A percentile compares a stretch with the other conserved stretches of the same genome.
Evolutionary conservation across 2,329 filamentous ascomycete species (phyloP).

Genomic region (Pseudocercospora ulei): DNA sequence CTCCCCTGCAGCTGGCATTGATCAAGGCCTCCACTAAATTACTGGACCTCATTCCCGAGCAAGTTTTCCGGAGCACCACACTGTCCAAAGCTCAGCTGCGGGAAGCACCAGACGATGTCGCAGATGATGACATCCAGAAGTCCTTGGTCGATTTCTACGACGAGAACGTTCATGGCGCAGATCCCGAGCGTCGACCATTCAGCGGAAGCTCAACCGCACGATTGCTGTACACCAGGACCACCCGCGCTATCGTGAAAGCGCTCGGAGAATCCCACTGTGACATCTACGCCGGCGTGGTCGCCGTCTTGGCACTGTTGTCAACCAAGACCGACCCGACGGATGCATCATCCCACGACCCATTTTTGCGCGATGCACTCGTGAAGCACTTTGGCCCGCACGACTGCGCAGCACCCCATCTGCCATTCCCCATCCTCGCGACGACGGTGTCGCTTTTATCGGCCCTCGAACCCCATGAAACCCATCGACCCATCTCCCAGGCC

Average conservation of each 20-base stretch:
- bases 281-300: constrained; percentile 1
- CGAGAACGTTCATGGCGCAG: no score
- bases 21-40: constrained; percentile 14
- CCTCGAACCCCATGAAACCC: constrained; percentile 8
- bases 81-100: not conserved
- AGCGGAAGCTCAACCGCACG: constrained; percentile 1
- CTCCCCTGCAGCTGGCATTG: constrained; percentile 2
- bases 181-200: constrained; percentile 2
- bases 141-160: constrained; percentile 15
- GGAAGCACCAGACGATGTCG: not conserved
- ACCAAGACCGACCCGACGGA: not conserved
- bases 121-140: constrained; percentile 7
- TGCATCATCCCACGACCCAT: constrained; percentile 2
- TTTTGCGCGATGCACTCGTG: constrained; percentile 4
- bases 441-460: constrained; percentile 21
- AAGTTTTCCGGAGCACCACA: constrained; percentile 11
- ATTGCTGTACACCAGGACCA: constrained; percentile 7
- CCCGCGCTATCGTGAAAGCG: constrained; percentile 4
- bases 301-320: not conserved
- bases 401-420: constrained; percentile 2
- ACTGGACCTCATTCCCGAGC: constrained; percentile 15
- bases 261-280: constrained; percentile 3
- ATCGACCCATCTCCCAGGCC: constrained; percentile 19
- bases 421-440: constrained; percentile 23
- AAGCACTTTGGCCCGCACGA: constrained; percentile 1